Evolutionary conservation across 192 early-diverging fungal species (phyloP).

Genomic region (Backusella mclennaniae): DNA sequence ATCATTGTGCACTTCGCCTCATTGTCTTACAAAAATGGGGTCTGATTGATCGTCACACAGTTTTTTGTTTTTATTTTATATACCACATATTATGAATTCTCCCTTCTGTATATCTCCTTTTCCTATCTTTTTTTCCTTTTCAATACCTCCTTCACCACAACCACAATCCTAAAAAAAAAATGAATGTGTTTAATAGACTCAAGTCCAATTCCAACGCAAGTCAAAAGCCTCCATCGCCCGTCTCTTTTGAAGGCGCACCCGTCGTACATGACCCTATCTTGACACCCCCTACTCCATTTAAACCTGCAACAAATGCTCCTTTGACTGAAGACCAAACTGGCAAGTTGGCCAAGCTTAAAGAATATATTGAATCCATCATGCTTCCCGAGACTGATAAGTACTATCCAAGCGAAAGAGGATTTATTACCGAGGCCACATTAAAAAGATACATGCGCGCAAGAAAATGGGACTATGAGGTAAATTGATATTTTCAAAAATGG

Average conservation of each 20-base stretch:
- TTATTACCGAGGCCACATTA: conserved; percentile 33
- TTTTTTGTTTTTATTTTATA: not conserved
- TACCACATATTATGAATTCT: not conserved
- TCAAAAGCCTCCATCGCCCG: not conserved
- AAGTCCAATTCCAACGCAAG: conserved; percentile 8
- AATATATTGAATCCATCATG: conserved; percentile 19
- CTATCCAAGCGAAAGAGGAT: conserved; percentile 35
- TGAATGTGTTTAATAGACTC: conserved; percentile 13
- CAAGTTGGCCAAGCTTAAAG: conserved; percentile 23
- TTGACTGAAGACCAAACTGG: conserved; percentile 24
- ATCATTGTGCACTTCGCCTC: not conserved
- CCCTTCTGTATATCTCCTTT: not conserved
- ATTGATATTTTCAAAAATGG: not conserved
- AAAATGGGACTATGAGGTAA: conserved; percentile 41
- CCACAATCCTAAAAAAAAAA: not conserved
- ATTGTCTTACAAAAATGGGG: conserved; percentile 7
- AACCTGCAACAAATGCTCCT: conserved; percentile 8
- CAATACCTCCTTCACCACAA: not conserved
- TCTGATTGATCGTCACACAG: conserved; percentile 8
- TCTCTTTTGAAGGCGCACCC: conserved; percentile 1
- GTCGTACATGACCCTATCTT: conserved; percentile 24
- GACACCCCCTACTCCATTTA: conserved; percentile 18
- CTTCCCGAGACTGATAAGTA: conserved; percentile 29
- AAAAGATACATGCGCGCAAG: conserved; percentile 40
- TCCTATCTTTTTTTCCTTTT: not conserved